Evolutionary conservation across 495 filamentous ascomycete genomes (phyloP), one percentile per base, ranked within the genome.

Genomic region (Aspergillus cavernicola): DNA sequence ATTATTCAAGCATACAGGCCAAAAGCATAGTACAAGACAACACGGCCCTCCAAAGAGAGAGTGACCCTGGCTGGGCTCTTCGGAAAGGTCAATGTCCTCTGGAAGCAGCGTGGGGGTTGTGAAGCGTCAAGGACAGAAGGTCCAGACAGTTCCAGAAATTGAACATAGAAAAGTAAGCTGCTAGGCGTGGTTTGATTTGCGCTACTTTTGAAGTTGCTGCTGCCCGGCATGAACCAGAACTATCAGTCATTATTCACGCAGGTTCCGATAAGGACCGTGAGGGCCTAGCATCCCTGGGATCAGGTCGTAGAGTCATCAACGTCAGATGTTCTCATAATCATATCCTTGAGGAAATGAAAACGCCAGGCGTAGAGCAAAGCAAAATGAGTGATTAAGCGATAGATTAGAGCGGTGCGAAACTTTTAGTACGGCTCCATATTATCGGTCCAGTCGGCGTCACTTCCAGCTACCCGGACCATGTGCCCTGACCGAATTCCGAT

Each of bases 361-460:
- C 42, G 32, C 41, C 47, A 51, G 42, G 47, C 18, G 53, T 49
- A 52, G 28, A 60, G 26, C 19, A 56, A 56, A 29, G 38, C 23
- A 50, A 40, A 46, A 18, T 2, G 28, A 20, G 40, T 10, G 26
- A 38, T 13, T 46, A 40, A 38, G 23, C 26, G 24, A 60, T 50
- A 31, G 22, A 53, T 35, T 41, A 33, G 31, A 29, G 39, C n/a
- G n/a, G 4, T 28, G 37, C 32, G 19, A 37, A 31, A 28, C 20
- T 44, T 56, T 68, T 62, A 78, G 41, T 78, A 76, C 29, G 72
- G 57, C 49, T 75, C 73, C 52, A 71, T 65, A 16, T 79, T 74
- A 52, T 79, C 77, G 6, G 74, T 74, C 78, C 77, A 80, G 35
- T 69, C 74, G 18, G 53, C 69, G 40, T 79, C 77, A 51, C 77